Conservation (phyloP, 805 yeast species). For the Diddensiella caesifluorescens region DNA sequence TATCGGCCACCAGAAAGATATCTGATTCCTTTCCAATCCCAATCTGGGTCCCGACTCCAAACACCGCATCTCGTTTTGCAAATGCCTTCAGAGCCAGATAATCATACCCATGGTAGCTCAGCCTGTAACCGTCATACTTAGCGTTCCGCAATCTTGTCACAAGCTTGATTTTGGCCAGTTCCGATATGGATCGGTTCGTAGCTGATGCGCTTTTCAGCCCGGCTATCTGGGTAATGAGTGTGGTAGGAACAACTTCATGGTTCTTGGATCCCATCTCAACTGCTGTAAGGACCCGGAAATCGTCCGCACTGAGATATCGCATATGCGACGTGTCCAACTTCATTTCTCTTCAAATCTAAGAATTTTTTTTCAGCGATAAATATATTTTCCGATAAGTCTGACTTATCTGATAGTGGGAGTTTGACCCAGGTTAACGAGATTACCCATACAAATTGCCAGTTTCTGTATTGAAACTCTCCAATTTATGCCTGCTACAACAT, state of each 20-base stretch:
- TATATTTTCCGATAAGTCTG: too few relatives aligned
- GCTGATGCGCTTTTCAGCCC: constrained; percentile 70
- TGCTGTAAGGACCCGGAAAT: constrained; percentile 64
- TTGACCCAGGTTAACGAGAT: too few relatives aligned
- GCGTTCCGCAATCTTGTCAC: constrained; percentile 80
- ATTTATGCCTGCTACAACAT: too few relatives aligned
- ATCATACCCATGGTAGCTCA: constrained; percentile 87
- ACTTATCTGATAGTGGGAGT: too few relatives aligned
- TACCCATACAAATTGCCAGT: too few relatives aligned
- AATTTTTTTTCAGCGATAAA: not conserved
- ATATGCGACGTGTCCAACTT: constrained; percentile 88
- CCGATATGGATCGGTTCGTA: constrained; percentile 73
- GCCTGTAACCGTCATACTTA: constrained; percentile 87
- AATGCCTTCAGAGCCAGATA: constrained; percentile 84
- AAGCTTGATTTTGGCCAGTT: constrained; percentile 79
- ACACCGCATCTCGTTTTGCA: constrained; percentile 65
- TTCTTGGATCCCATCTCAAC: constrained; percentile 81
- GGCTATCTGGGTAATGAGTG: constrained; percentile 72
- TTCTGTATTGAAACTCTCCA: too few relatives aligned
- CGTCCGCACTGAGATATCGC: constrained; percentile 88
- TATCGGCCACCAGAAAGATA: constrained; percentile 75
- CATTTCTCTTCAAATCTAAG: constrained; percentile 43
- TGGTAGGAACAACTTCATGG: constrained; percentile 92
- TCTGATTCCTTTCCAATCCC: constrained; percentile 99
- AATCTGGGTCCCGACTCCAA: constrained; percentile 77